Percentiles rank a stretch among this genome's conserved stretches.
Evolutionary conservation across 192 early-diverging fungal genomes (phyloP).

Genomic region (Coemansia sp.): DNA sequence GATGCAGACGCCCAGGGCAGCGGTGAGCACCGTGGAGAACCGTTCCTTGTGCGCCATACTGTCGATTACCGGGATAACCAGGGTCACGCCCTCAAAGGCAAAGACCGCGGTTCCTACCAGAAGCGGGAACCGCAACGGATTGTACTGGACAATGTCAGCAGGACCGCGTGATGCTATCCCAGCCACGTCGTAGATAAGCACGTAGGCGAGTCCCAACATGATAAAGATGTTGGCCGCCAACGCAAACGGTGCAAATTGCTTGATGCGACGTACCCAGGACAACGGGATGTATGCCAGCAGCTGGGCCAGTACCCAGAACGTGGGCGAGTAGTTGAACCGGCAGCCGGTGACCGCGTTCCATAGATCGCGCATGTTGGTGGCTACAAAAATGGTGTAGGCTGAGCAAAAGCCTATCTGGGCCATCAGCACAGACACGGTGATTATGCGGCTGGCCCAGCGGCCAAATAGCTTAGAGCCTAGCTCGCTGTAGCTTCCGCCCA

Average conservation of each 20-base stretch:
- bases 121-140: conserved; percentile 75
- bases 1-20: conserved; percentile 76
- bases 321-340: conserved; percentile 61
- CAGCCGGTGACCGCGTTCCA: conserved; percentile 70
- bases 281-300: conserved; percentile 78
- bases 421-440: conserved; percentile 67
- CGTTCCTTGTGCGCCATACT: conserved; percentile 86
- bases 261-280: conserved; percentile 88
- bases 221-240: conserved; percentile 93
- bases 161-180: conserved; percentile 44
- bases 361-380: conserved; percentile 73
- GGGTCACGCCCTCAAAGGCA: conserved; percentile 86
- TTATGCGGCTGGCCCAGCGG: conserved; percentile 56
- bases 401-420: conserved; percentile 86
- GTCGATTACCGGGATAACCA: conserved; percentile 71
- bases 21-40: conserved; percentile 77
- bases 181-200: conserved; percentile 76
- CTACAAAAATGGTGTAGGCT: conserved; percentile 88
- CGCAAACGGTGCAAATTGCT: conserved; percentile 83
- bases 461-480: conserved; percentile 65
- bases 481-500: conserved; percentile 69
- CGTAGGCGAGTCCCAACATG: conserved; percentile 80
- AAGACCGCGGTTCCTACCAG: conserved; percentile 95
- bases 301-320: conserved; percentile 78
- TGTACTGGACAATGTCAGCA: conserved; percentile 70